These are phyloP conservation scores for Ehretia macrophylla DNA, from an alignment of 257 asterid genomes.

Conservation along the genomic window DNA sequence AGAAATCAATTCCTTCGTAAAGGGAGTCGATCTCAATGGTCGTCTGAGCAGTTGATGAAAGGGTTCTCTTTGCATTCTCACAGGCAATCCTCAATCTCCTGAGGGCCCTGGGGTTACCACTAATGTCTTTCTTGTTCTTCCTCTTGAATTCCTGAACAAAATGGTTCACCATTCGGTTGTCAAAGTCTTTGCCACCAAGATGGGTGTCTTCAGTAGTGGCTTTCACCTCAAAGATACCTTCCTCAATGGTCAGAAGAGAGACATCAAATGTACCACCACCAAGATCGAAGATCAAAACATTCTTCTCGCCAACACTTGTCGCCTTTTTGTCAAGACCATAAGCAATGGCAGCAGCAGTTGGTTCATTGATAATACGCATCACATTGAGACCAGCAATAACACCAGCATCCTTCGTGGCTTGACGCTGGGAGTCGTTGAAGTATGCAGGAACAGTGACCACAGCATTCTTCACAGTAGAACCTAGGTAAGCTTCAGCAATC, in stretches of 20 bases:
- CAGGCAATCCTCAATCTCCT: constrained; percentile 79
- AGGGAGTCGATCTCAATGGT: constrained; percentile 77
- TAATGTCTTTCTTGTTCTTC: constrained; percentile 70
- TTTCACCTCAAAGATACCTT: constrained; percentile 46
- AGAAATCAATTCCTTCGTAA: constrained; percentile 71
- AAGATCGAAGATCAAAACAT: constrained; percentile 72
- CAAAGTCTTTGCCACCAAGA: constrained; percentile 81
- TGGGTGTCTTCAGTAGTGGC: constrained; percentile 55
- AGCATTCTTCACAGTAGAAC: constrained; percentile 65
- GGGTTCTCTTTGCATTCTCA: constrained; percentile 81
- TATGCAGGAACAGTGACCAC: constrained; percentile 84
- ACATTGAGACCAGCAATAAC: constrained; percentile 77
- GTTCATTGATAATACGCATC: constrained; percentile 79
- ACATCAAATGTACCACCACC: constrained; percentile 92
- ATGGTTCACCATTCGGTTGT: constrained; percentile 81
- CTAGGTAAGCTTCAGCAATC: constrained; percentile 76
- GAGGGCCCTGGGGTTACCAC: constrained; percentile 67
- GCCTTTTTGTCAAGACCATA: constrained; percentile 87
- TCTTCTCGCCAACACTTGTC: constrained; percentile 76
- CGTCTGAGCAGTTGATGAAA: constrained; percentile 79
- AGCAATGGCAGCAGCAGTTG: constrained; percentile 91
- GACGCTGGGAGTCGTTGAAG: constrained; percentile 83
- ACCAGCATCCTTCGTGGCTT: constrained; percentile 91
- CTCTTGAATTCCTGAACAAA: constrained; percentile 82
- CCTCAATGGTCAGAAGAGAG: constrained; percentile 39